phyloP scores from a whole-genome alignment of 495 filamentous ascomycete species.

The Lasiosphaeriaceae sp. region DNA sequence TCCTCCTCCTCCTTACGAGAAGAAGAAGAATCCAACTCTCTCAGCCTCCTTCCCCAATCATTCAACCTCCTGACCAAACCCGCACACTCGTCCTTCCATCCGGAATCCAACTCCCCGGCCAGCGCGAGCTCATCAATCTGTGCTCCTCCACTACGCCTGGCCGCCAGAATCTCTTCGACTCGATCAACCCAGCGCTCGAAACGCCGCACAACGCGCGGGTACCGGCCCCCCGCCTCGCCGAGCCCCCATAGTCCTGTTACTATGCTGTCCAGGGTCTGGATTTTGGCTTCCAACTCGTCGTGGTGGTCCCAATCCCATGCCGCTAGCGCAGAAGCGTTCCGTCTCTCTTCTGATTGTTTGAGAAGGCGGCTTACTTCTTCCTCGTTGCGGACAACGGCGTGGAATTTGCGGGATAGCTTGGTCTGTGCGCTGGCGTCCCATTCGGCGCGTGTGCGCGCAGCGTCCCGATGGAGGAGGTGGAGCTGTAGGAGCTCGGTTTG shows the following conservation, averaged over 20 bases:
- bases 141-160: constrained; percentile 22
- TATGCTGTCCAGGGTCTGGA: constrained; percentile 49
- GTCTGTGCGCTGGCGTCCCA: constrained; percentile 48
- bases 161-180: constrained; percentile 31
- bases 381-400: constrained; percentile 29
- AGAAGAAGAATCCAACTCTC: constrained; percentile 17
- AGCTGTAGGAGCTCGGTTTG: constrained; percentile 74
- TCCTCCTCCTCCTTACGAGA: background rate
- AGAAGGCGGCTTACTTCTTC: constrained; percentile 30
- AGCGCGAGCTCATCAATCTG: constrained; percentile 28
- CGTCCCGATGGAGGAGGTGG: constrained; percentile 59
- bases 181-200: constrained; percentile 51
- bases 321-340: constrained; percentile 35
- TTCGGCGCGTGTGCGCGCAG: constrained; percentile 23
- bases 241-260: constrained; percentile 48
- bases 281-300: constrained; percentile 43
- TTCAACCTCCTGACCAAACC: constrained; percentile 38
- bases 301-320: constrained; percentile 24
- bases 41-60: constrained; percentile 36
- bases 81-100: constrained; percentile 43
- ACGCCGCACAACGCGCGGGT: constrained; percentile 39
- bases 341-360: constrained; percentile 28
- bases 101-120: constrained; percentile 36
- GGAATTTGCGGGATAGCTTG: constrained; percentile 39
- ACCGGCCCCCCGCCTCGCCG: constrained; percentile 46